Conservation (phyloP, 495 filamentous ascomycete species). For the Penicillium argentinense region DNA sequence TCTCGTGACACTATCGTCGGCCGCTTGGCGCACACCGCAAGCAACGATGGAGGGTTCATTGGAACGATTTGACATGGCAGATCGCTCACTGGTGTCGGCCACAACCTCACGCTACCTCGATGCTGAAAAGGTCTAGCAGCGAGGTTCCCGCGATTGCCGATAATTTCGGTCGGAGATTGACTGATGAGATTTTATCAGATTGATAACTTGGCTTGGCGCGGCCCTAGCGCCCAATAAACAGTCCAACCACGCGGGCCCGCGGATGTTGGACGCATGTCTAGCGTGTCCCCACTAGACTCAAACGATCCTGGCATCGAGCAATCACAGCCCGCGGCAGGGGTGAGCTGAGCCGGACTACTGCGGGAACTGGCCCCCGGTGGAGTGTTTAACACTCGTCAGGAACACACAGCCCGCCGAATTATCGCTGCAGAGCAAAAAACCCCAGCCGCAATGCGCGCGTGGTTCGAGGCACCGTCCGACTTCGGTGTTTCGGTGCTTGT, state of each 20-base stretch:
- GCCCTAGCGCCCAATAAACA: background rate
- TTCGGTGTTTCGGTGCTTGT: constrained; percentile 4
- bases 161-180: constrained; percentile 1
- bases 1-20: too few relatives aligned
- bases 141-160: constrained; percentile 2
- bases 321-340: background rate
- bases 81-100: too few relatives aligned
- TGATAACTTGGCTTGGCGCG: constrained; percentile 2
- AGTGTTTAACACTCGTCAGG: background rate
- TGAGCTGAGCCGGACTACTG: constrained; percentile 1
- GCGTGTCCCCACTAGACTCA: constrained; percentile 3
- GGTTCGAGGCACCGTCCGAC: constrained; percentile 4
- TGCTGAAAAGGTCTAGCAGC: background rate
- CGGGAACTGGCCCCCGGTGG: constrained; percentile 1
- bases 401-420: background rate
- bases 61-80: too few relatives aligned
- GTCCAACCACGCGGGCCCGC: too few relatives aligned
- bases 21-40: too few relatives aligned
- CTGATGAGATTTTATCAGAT: constrained; percentile 1
- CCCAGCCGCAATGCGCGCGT: constrained; percentile 7
- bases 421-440: constrained; percentile 2
- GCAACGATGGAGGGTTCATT: too few relatives aligned
- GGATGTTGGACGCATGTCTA: too few relatives aligned
- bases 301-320: constrained; percentile 3
- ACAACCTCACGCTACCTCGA: background rate